A percentile compares a stretch with the other conserved stretches of the same genome.
These are phyloP conservation scores for Cyclostephanos tholiformis DNA, from an alignment of 108 stramenopile genomes.

Conservation along the genomic window DNA sequence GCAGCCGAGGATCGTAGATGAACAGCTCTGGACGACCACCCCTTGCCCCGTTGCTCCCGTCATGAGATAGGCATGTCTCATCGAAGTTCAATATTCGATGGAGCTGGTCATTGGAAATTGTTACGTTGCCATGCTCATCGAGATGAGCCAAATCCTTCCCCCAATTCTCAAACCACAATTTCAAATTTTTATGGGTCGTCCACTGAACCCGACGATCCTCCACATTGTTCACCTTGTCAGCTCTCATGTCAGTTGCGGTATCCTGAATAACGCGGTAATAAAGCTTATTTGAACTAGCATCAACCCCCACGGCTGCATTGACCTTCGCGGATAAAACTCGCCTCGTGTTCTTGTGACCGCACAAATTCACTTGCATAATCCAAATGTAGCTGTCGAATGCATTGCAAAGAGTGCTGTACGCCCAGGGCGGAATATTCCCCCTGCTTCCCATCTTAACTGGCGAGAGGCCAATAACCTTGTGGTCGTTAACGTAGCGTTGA, in stretches of 20 bases:
- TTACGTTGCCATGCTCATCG: no score
- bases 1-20: slow-evolving; percentile 11
- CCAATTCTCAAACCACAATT: slow-evolving; percentile 14
- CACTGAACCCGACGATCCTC: slow-evolving; percentile 10
- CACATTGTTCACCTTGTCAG: not conserved
- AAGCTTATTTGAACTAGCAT: not conserved
- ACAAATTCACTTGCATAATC: slow-evolving; percentile 7
- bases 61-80: slow-evolving; percentile 16
- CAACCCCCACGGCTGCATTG: not conserved
- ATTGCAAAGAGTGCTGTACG: not conserved
- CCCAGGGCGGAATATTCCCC: not conserved
- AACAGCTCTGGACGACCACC: slow-evolving; percentile 10
- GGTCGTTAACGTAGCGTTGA: not conserved
- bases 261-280: not conserved
- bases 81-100: slow-evolving; percentile 16
- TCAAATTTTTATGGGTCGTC: slow-evolving; percentile 12
- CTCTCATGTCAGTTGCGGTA: not conserved
- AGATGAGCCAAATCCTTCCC: slow-evolving; percentile 10
- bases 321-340: not conserved
- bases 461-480: not conserved
- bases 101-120: no score
- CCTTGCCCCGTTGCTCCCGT: slow-evolving; percentile 11
- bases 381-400: not conserved
- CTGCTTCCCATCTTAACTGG: not conserved
- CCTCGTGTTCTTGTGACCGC: slow-evolving; percentile 3